A percentile compares a stretch with the other conserved stretches of the same genome.
Evolutionary conservation across 352 stramenopile genomes (phyloP).

Genomic region (Pythium aphanidermatum): DNA sequence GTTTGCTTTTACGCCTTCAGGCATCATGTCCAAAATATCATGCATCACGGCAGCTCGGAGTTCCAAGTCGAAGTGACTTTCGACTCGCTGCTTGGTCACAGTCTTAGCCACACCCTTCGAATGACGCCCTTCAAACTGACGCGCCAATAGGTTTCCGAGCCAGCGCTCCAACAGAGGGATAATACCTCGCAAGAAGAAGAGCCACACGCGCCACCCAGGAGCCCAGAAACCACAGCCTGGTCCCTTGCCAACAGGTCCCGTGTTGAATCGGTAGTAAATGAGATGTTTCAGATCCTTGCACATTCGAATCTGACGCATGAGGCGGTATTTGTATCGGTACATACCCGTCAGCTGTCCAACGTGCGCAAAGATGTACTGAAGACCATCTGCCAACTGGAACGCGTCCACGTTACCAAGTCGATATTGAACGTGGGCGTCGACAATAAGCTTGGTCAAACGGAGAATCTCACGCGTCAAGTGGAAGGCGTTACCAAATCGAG

Average conservation of each 20-base stretch:
- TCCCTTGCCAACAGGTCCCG: constrained; percentile 98
- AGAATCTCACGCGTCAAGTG: constrained; percentile 98
- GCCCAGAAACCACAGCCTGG: constrained; percentile 99
- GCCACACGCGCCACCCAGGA: constrained; percentile 98
- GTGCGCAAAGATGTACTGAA: constrained; percentile 99
- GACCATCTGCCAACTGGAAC: constrained; percentile 98
- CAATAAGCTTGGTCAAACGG: constrained; percentile 98
- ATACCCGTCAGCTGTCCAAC: constrained; percentile 99
- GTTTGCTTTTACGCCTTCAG: constrained; percentile 99
- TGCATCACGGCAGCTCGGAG: constrained; percentile 99
- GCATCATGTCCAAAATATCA: constrained; percentile 99
- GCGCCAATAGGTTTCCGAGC: constrained; percentile 98
- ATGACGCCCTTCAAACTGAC: constrained; percentile 99
- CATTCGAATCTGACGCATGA: constrained; percentile 97
- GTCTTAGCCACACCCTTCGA: constrained; percentile 99
- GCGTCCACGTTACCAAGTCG: constrained; percentile 99
- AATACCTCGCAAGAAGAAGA: constrained; percentile 99
- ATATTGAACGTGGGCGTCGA: constrained; percentile 99
- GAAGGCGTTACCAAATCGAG: constrained; percentile 94
- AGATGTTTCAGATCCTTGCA: constrained; percentile 99
- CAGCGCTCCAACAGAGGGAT: constrained; percentile 98
- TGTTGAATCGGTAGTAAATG: constrained; percentile 99
- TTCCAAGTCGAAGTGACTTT: constrained; percentile 99
- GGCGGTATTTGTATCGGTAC: constrained; percentile 99
- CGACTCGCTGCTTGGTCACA: constrained; percentile 99